A percentile compares a stretch with the other conserved stretches of the same genome.
Evolutionary conservation across 805 yeast species (phyloP).

Genomic region (Pichia rugopelliculosa): DNA sequence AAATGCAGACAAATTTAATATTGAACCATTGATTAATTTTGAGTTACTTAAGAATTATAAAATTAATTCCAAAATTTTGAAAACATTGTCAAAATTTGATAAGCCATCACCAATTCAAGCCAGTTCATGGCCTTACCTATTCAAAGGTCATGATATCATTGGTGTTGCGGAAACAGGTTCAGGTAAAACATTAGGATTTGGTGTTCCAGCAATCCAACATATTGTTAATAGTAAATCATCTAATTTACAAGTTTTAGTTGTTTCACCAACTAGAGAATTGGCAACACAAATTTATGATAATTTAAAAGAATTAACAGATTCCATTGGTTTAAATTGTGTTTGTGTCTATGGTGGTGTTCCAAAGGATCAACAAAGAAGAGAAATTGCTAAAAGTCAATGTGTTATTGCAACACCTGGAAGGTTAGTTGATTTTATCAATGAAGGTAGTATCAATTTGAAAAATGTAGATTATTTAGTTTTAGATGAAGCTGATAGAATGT

Average conservation of each 20-base stretch:
- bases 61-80: slow-evolving; percentile 47
- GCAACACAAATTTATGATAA: slow-evolving; percentile 92
- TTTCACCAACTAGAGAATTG: slow-evolving; percentile 96
- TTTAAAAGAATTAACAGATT: slow-evolving; percentile 55
- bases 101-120: slow-evolving; percentile 96
- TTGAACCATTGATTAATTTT: slow-evolving; percentile 69
- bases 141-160: slow-evolving; percentile 74
- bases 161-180: slow-evolving; percentile 99
- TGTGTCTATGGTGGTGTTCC: slow-evolving; percentile 98
- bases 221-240: slow-evolving; percentile 38
- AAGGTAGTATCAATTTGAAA: slow-evolving; percentile 68
- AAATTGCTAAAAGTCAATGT: slow-evolving; percentile 59
- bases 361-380: slow-evolving; percentile 80
- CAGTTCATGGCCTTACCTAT: slow-evolving; percentile 86
- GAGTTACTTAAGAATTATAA: slow-evolving; percentile 39
- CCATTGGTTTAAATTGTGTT: slow-evolving; percentile 58
- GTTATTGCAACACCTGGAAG: slow-evolving; percentile 99
- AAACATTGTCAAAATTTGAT: slow-evolving; percentile 64
- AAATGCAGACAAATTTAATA: slow-evolving; percentile 45
- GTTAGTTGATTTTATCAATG: slow-evolving; percentile 80
- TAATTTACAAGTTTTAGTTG: slow-evolving; percentile 69
- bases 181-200: slow-evolving; percentile 95
- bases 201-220: slow-evolving; percentile 89
- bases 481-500: slow-evolving; percentile 98
- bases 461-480: slow-evolving; percentile 72